Evolutionary conservation across 1,139 yeast genomes (phyloP).

Genomic region (Hyphopichia khmerensis): DNA sequence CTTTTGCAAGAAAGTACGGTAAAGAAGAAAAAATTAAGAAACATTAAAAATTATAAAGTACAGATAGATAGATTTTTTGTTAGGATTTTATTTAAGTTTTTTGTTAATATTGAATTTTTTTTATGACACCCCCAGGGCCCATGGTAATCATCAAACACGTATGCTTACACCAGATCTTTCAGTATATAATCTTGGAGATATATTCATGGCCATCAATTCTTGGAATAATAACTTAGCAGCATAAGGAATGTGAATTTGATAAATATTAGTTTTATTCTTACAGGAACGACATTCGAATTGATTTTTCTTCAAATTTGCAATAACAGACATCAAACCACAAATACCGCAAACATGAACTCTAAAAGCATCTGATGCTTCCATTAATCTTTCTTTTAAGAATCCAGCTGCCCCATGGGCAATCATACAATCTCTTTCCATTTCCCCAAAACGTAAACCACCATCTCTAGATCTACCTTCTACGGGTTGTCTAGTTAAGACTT

Average conservation of each 20-base stretch:
- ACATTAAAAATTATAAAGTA: background rate
- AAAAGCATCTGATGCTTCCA: conserved; percentile 99
- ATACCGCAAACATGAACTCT: conserved; percentile 97
- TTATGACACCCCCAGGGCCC: conserved; percentile 7
- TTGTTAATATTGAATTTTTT: background rate
- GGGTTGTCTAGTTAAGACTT: conserved; percentile 97
- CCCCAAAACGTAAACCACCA: conserved; percentile 98
- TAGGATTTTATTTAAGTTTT: background rate
- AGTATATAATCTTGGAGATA: conserved; percentile 81
- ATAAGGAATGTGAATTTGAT: conserved; percentile 95
- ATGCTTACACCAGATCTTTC: conserved; percentile 51
- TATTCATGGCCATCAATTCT: conserved; percentile 98
- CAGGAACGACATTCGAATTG: conserved; percentile 98
- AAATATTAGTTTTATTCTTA: conserved; percentile 96
- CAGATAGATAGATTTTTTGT: background rate
- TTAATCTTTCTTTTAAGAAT: conserved; percentile 84
- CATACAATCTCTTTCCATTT: conserved; percentile 99
- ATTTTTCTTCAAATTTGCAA: conserved; percentile 94
- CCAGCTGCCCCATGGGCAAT: conserved; percentile 99
- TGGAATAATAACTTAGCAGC: conserved; percentile 97
- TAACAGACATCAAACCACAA: conserved; percentile 96
- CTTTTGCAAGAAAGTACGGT: background rate
- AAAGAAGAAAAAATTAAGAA: background rate
- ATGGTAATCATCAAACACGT: conserved; percentile 26
- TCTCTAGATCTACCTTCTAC: conserved; percentile 99